A percentile compares a stretch with the other conserved stretches of the same genome.
phyloP scores from a whole-genome alignment of 345 rosid species.

The Pugionium dolabratum region DNA sequence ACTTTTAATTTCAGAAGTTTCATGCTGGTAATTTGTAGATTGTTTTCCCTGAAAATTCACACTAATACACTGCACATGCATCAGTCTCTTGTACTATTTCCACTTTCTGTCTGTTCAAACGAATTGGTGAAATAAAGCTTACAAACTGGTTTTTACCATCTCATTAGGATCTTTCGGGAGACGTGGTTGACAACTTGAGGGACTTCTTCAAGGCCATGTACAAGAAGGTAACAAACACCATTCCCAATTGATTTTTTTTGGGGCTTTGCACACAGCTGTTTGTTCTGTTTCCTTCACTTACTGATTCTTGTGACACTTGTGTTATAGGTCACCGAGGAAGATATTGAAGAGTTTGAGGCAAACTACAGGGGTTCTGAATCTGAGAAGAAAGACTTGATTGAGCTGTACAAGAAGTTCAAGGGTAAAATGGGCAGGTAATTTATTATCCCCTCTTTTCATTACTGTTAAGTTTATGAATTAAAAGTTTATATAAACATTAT shows the following conservation, averaged over 20 bases:
- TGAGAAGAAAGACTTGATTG: conserved; percentile 84
- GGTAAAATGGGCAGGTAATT: conserved; percentile 78
- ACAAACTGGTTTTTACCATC: conserved; percentile 6
- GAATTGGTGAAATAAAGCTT: conserved; percentile 14
- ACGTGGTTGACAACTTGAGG: conserved; percentile 66
- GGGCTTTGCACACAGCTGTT: background rate
- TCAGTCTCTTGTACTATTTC: conserved; percentile 6
- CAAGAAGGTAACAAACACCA: conserved; percentile 58
- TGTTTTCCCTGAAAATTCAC: background rate
- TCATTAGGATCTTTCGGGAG: conserved; percentile 81
- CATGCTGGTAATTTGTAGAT: background rate
- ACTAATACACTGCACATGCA: conserved; percentile 2
- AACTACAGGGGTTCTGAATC: conserved; percentile 90
- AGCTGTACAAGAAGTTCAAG: conserved; percentile 60
- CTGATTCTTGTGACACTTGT: conserved; percentile 12
- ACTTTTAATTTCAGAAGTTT: background rate
- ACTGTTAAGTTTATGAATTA: background rate
- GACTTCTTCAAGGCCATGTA: conserved; percentile 66
- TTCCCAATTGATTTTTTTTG: background rate
- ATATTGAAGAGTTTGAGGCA: conserved; percentile 84
- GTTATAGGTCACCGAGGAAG: conserved; percentile 74
- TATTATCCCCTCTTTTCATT: conserved; percentile 15
- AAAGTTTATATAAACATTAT: background rate
- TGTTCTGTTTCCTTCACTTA: conserved; percentile 4
- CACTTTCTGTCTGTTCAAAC: background rate